Conservation (phyloP, 2,329 filamentous ascomycete species). For the Colletotrichum costaricense region DNA sequence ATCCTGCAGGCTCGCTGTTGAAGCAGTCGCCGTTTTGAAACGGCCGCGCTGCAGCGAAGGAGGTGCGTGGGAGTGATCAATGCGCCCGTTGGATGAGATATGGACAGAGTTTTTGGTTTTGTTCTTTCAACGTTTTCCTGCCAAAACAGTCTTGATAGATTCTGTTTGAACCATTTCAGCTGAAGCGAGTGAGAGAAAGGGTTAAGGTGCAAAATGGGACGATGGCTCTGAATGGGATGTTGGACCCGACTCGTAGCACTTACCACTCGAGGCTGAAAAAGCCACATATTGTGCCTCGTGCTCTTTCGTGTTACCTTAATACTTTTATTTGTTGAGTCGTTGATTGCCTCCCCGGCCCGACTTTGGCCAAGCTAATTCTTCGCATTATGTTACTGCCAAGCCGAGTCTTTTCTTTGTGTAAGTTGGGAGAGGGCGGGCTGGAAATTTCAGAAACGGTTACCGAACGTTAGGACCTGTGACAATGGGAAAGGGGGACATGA, state of each 20-base stretch:
- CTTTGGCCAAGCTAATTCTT: not conserved
- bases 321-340: not conserved
- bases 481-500: not conserved
- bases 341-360: not conserved
- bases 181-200: not conserved
- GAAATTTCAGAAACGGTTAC: not conserved
- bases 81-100: not conserved
- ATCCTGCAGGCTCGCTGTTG: not conserved
- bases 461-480: not conserved
- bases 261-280: not conserved
- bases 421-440: not conserved
- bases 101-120: not conserved
- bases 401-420: not conserved
- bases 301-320: not conserved
- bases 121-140: not conserved
- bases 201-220: not conserved
- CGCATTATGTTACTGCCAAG: not conserved
- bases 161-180: not conserved
- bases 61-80: constrained; percentile 7
- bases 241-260: not conserved
- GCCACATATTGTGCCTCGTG: not conserved
- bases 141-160: not conserved
- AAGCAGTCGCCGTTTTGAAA: constrained; percentile 3
- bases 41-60: constrained; percentile 2
- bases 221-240: not conserved